phyloP scores from a whole-genome alignment of 1,139 yeast genomes.

The Taiozyma sp. region DNA sequence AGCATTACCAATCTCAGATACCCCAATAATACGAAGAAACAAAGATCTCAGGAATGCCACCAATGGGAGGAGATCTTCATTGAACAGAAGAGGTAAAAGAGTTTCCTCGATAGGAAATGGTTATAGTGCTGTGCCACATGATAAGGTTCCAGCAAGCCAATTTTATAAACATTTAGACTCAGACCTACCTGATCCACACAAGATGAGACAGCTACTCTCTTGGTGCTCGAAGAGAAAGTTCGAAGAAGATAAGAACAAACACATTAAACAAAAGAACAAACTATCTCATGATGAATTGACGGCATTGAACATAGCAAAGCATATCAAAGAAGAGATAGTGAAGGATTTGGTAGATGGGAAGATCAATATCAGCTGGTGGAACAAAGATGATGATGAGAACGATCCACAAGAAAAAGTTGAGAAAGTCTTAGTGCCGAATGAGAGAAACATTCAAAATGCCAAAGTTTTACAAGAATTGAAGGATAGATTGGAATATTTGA shows the following conservation, averaged over 20 bases:
- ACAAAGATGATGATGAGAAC: conserved; percentile 29
- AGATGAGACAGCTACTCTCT: conserved; percentile 62
- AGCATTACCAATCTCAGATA: conserved; percentile 34
- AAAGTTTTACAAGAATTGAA: conserved; percentile 43
- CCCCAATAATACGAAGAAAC: conserved; percentile 37
- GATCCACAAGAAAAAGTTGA: conserved; percentile 16
- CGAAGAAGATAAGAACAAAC: conserved; percentile 31
- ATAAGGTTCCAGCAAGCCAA: conserved; percentile 50
- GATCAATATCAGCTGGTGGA: conserved; percentile 67
- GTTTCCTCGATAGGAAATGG: conserved; percentile 77
- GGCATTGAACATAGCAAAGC: conserved; percentile 51
- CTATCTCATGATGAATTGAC: conserved; percentile 33
- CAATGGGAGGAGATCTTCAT: conserved; percentile 41
- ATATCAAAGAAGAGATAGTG: conserved; percentile 61
- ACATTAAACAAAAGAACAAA: conserved; percentile 21
- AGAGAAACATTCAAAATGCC: conserved; percentile 48
- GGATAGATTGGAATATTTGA: conserved; percentile 38
- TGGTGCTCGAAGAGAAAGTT: conserved; percentile 62
- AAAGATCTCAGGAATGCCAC: conserved; percentile 28
- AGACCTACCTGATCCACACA: conserved; percentile 65
- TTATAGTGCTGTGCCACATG: conserved; percentile 63
- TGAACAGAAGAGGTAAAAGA: conserved; percentile 61
- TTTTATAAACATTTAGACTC: conserved; percentile 61
- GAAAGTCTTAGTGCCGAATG: conserved; percentile 43
- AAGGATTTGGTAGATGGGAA: conserved; percentile 55